These are phyloP conservation scores for Fusarium nanum DNA, from an alignment of 2,329 filamentous ascomycete species.

Conservation along the genomic window DNA sequence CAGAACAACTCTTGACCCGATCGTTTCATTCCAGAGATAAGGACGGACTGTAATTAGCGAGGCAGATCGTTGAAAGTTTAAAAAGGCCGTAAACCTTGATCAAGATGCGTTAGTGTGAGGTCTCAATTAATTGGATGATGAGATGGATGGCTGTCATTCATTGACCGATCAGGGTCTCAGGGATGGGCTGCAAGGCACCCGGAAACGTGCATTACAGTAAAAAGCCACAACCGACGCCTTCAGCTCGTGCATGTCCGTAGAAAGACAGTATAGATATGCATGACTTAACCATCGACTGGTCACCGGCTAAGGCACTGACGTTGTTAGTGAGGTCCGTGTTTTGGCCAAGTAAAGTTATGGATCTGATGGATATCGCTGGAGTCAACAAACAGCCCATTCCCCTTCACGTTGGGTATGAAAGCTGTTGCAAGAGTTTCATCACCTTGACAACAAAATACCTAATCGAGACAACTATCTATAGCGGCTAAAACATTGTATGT, in stretches of 20 bases:
- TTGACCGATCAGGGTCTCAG: conserved; percentile 8
- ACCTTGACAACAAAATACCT: conserved; percentile 33
- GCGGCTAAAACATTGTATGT: conserved; percentile 15
- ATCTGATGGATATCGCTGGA: conserved; percentile 11
- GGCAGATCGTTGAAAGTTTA: conserved; percentile 21
- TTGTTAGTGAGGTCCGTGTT: conserved; percentile 2
- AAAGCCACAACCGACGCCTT: conserved; percentile 40
- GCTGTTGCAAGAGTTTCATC: conserved; percentile 8
- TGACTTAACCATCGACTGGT: conserved; percentile 4
- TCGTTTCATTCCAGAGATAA: conserved; percentile 26
- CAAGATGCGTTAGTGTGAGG: not conserved
- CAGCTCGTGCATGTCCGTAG: conserved; percentile 1
- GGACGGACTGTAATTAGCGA: conserved; percentile 20
- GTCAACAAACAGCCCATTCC: not conserved
- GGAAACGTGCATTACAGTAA: conserved; percentile 32
- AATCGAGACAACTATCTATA: not conserved
- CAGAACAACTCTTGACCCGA: conserved; percentile 9
- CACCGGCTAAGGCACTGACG: not conserved
- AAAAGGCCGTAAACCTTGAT: conserved; percentile 16
- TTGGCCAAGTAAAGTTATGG: conserved; percentile 7
- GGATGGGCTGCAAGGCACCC: conserved; percentile 31
- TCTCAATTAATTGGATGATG: conserved; percentile 13
- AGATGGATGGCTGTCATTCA: conserved; percentile 5
- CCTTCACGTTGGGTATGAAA: conserved; percentile 6
- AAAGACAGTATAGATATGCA: not conserved